A percentile compares a stretch with the other conserved stretches of the same genome.
phyloP scores from a whole-genome alignment of 108 stramenopile species.

The Mayamaea pseudoterrestris region DNA sequence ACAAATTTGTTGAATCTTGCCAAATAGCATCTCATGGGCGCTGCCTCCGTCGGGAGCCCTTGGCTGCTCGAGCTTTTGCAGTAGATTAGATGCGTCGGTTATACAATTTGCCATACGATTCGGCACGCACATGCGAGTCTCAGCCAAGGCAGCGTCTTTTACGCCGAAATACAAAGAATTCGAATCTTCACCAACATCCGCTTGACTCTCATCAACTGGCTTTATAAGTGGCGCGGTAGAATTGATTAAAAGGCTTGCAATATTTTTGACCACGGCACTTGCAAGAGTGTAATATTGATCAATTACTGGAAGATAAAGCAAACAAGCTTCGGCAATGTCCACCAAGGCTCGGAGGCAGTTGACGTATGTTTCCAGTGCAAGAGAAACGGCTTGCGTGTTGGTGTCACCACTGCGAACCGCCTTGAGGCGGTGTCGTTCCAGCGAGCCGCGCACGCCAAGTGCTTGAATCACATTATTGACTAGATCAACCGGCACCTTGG shows the following conservation, averaged over 20 bases:
- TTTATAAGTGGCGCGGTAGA: background rate
- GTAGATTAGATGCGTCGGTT: background rate
- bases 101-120: background rate
- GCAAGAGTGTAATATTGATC: constrained; percentile 5
- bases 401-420: background rate
- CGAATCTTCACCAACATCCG: background rate
- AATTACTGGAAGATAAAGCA: constrained; percentile 19
- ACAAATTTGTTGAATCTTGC: background rate
- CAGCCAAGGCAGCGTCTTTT: no score
- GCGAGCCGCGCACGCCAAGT: background rate
- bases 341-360: constrained; percentile 28
- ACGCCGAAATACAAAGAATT: no score
- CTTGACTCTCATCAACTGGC: background rate
- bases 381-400: no score
- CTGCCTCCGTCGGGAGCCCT: no score
- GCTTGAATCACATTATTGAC: background rate
- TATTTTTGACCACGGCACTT: background rate
- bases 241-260: background rate
- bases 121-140: background rate
- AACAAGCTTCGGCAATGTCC: constrained; percentile 25
- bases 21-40: background rate
- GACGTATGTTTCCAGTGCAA: constrained; percentile 7
- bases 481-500: background rate
- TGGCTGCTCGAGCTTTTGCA: background rate
- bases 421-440: constrained; percentile 1